Evolutionary conservation across 2,329 filamentous ascomycete species (phyloP).

Genomic region (Emericellopsis atlantica): DNA sequence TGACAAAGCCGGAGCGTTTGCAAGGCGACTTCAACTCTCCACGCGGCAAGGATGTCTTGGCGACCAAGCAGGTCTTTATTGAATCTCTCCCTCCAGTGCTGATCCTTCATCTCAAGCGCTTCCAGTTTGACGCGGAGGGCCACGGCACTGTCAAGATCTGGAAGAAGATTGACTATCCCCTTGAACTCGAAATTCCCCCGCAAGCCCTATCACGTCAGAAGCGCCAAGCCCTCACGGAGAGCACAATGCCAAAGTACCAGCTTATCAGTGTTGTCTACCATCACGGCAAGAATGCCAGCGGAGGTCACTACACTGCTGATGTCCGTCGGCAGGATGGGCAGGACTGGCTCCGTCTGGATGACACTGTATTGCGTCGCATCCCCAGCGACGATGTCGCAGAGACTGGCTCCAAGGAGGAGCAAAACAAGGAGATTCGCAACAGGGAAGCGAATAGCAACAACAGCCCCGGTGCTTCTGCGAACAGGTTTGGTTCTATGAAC

Average conservation of each 20-base stretch:
- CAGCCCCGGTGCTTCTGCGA: slow-evolving; percentile 33
- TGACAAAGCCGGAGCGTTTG: slow-evolving; percentile 74
- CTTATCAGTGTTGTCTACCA: slow-evolving; percentile 91
- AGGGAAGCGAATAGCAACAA: slow-evolving; percentile 6
- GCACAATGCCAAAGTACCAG: slow-evolving; percentile 68
- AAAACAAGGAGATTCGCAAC: slow-evolving; percentile 34
- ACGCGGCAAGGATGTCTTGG: slow-evolving; percentile 61
- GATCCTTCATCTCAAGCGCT: slow-evolving; percentile 91
- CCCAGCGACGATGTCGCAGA: slow-evolving; percentile 82
- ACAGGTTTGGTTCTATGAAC: slow-evolving; percentile 61
- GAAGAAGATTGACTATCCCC: slow-evolving; percentile 93
- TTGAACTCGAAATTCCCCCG: slow-evolving; percentile 86
- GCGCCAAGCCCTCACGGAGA: slow-evolving; percentile 48
- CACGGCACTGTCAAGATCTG: slow-evolving; percentile 87
- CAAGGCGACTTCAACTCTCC: slow-evolving; percentile 75
- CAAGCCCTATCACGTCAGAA: slow-evolving; percentile 75
- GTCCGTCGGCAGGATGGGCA: slow-evolving; percentile 85
- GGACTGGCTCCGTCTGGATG: slow-evolving; percentile 93
- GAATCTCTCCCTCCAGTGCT: slow-evolving; percentile 83
- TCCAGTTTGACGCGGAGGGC: slow-evolving; percentile 82
- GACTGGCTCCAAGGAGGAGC: slow-evolving; percentile 67
- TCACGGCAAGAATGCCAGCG: slow-evolving; percentile 91
- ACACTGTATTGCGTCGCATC: slow-evolving; percentile 79
- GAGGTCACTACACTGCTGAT: slow-evolving; percentile 97
- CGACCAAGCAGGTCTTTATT: slow-evolving; percentile 91